Conservation (phyloP, 2,329 filamentous ascomycete species). For the Aspergillus sojae region DNA sequence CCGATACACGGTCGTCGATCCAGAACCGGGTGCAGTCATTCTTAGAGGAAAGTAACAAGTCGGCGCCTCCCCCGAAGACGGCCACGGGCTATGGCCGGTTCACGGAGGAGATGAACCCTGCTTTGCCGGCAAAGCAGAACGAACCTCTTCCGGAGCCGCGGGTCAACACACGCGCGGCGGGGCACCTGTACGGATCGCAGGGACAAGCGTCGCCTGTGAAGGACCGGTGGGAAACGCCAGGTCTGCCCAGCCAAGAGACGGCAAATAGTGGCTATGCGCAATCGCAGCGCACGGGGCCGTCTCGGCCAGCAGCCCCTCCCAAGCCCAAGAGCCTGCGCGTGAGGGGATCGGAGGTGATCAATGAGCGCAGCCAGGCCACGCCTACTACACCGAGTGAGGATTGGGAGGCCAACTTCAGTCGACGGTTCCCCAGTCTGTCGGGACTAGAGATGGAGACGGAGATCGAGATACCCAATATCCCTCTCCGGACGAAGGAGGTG, state of each 20-base stretch:
- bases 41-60: constrained; percentile 71
- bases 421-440: constrained; percentile 81
- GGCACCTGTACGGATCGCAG: constrained; percentile 21
- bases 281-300: constrained; percentile 33
- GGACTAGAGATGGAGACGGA: constrained; percentile 84
- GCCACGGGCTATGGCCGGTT: constrained; percentile 90
- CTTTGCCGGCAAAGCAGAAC: constrained; percentile 44
- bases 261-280: constrained; percentile 26
- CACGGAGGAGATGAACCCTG: constrained; percentile 56
- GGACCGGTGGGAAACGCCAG: constrained; percentile 21
- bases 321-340: constrained; percentile 64
- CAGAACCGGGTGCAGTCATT: constrained; percentile 88
- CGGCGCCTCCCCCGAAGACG: constrained; percentile 63
- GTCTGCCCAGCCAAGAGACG: constrained; percentile 20
- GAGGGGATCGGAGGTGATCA: constrained; percentile 33
- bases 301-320: constrained; percentile 58
- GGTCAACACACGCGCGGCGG: constrained; percentile 26
- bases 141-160: constrained; percentile 26
- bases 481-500: constrained; percentile 47
- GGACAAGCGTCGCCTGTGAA: constrained; percentile 10
- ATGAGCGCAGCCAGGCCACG: constrained; percentile 23
- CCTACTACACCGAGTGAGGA: constrained; percentile 54
- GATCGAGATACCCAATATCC: constrained; percentile 45
- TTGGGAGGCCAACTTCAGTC: constrained; percentile 73
- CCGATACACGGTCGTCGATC: constrained; percentile 72